These are phyloP conservation scores for Trematosphaeria pertusa DNA, from an alignment of 2,329 filamentous ascomycete genomes.

Conservation along the genomic window DNA sequence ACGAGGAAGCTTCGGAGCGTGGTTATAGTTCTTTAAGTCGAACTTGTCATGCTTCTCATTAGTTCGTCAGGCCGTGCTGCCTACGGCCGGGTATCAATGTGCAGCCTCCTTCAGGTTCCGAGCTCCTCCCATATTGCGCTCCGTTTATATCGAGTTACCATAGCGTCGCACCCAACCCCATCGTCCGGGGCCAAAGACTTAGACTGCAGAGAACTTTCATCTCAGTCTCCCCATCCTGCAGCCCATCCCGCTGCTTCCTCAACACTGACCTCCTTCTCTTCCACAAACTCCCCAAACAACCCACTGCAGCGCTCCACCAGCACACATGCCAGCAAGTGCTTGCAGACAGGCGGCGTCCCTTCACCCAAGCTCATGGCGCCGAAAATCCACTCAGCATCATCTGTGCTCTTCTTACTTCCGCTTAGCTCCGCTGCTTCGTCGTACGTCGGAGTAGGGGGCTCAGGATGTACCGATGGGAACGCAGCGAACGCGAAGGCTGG, in stretches of 20 bases:
- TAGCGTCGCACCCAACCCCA: no score
- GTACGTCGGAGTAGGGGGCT: constrained; percentile 12
- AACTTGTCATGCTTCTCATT: background rate
- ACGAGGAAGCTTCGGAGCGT: no score
- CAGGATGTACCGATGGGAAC: constrained; percentile 55
- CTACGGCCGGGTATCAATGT: constrained; percentile 26
- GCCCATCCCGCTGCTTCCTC: constrained; percentile 78
- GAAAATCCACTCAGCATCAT: constrained; percentile 48
- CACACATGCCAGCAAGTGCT: constrained; percentile 86
- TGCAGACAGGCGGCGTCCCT: constrained; percentile 71
- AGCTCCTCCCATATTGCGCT: no score
- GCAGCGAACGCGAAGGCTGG: constrained; percentile 80
- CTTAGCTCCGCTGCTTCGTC: background rate
- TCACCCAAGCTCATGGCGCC: constrained; percentile 57
- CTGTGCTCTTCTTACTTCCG: constrained; percentile 3
- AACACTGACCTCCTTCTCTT: constrained; percentile 60
- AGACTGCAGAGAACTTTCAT: no score
- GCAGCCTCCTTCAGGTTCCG: constrained; percentile 12
- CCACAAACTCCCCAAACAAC: constrained; percentile 64
- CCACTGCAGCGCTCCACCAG: constrained; percentile 70
- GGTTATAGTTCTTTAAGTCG: background rate
- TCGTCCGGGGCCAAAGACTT: no score
- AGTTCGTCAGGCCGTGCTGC: constrained; percentile 24
- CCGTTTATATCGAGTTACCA: no score
- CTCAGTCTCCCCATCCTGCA: constrained; percentile 45